Evolutionary conservation across 129 eudicot species (phyloP).

Genomic region (Erigeron canadensis): DNA sequence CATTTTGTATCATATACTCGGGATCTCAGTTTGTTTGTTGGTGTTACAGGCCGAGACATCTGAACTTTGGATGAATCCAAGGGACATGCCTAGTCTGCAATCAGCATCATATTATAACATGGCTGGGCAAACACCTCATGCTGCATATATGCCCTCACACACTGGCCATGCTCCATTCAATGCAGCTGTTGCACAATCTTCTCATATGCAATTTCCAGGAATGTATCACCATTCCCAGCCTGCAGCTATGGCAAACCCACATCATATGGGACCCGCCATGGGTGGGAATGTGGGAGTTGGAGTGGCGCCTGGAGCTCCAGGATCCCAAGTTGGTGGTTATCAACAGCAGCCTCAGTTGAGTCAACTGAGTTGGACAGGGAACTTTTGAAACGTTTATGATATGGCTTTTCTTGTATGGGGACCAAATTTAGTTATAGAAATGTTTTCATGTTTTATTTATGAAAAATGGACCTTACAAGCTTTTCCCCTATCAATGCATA

Average conservation of each 20-base stretch:
- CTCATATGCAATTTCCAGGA: slow-evolving; percentile 87
- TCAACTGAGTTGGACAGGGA: slow-evolving; percentile 80
- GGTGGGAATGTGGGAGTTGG: slow-evolving; percentile 80
- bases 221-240: slow-evolving; percentile 73
- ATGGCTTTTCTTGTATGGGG: slow-evolving; percentile 37
- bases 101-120: slow-evolving; percentile 86
- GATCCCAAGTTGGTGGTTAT: slow-evolving; percentile 59
- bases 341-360: slow-evolving; percentile 52
- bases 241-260: slow-evolving; percentile 58
- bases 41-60: slow-evolving; percentile 82
- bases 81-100: slow-evolving; percentile 73
- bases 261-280: slow-evolving; percentile 57
- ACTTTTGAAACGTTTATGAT: slow-evolving; percentile 45
- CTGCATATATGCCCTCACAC: slow-evolving; percentile 78
- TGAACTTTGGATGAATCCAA: slow-evolving; percentile 87
- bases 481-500: slow-evolving; percentile 42
- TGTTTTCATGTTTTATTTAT: slow-evolving; percentile 33
- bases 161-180: slow-evolving; percentile 74
- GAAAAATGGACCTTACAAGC: slow-evolving; percentile 35
- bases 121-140: slow-evolving; percentile 76
- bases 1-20: too few species aligned
- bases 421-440: slow-evolving; percentile 45
- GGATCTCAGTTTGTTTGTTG: neutral
- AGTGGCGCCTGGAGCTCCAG: slow-evolving; percentile 63
- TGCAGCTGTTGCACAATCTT: slow-evolving; percentile 63